Conservation (phyloP, 1,284 basidiomycete genomes). For the Cystobasidium slooffiae region DNA sequence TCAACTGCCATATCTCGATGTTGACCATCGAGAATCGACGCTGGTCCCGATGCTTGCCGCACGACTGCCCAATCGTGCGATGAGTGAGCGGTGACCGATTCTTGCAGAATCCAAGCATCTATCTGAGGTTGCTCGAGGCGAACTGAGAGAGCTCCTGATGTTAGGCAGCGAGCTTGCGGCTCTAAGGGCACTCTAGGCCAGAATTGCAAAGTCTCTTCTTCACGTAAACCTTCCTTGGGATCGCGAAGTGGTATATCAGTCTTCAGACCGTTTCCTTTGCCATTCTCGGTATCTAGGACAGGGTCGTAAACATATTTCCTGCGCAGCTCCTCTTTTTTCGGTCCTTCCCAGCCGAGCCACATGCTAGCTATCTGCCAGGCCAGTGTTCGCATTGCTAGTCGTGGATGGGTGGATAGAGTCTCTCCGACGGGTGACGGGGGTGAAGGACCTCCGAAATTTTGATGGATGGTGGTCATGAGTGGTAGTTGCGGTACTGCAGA, state of each 20-base stretch:
- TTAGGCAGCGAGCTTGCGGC: constrained; percentile 17
- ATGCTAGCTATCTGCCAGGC: constrained; percentile 49
- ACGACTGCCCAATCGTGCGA: constrained; percentile 3
- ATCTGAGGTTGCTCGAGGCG: constrained; percentile 12
- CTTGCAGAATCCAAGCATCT: constrained; percentile 13
- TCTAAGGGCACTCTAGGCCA: constrained; percentile 44
- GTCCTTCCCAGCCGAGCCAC: constrained; percentile 50
- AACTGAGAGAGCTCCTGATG: constrained; percentile 1
- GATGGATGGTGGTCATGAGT: constrained; percentile 10
- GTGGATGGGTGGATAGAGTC: constrained; percentile 49
- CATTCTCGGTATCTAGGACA: constrained; percentile 42
- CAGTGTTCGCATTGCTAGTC: constrained; percentile 48
- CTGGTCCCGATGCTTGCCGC: background rate
- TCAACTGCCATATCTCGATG: background rate
- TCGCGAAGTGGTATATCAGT: constrained; percentile 32
- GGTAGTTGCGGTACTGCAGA: constrained; percentile 24
- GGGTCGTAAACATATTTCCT: constrained; percentile 49
- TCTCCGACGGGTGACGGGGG: constrained; percentile 45
- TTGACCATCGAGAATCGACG: background rate
- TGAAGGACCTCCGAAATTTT: constrained; percentile 17
- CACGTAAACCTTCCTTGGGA: background rate
- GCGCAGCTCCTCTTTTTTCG: constrained; percentile 46
- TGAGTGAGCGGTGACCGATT: background rate
- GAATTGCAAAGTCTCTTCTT: constrained; percentile 34
- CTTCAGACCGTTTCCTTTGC: constrained; percentile 36